These are phyloP conservation scores for Paraglomus brasilianum DNA, from an alignment of 192 early-diverging fungal genomes.

Conservation along the genomic window DNA sequence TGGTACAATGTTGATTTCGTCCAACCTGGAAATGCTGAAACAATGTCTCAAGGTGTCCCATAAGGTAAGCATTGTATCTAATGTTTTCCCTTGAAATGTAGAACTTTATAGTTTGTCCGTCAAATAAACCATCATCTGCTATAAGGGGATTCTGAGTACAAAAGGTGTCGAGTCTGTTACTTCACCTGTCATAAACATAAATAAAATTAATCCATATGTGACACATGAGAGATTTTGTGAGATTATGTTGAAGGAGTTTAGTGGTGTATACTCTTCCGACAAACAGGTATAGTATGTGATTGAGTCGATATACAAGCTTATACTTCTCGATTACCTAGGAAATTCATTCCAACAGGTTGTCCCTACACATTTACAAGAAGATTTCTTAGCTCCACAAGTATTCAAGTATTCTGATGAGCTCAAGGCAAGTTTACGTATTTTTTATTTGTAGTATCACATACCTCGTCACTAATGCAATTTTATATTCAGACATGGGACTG, in stretches of 20 bases:
- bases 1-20: slow-evolving; percentile 97
- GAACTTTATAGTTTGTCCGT: background rate
- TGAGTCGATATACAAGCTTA: background rate
- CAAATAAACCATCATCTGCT: slow-evolving; percentile 7
- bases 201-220: slow-evolving; percentile 77
- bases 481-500: slow-evolving; percentile 79
- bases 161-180: slow-evolving; percentile 91
- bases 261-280: slow-evolving; percentile 47
- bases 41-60: slow-evolving; percentile 35
- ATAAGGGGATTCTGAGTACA: slow-evolving; percentile 62
- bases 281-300: background rate
- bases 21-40: slow-evolving; percentile 59
- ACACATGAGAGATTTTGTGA: slow-evolving; percentile 84
- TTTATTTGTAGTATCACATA: background rate
- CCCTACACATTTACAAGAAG: slow-evolving; percentile 3
- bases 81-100: slow-evolving; percentile 8
- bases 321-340: background rate
- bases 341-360: background rate
- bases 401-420: slow-evolving; percentile 22
- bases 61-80: slow-evolving; percentile 9
- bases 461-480: slow-evolving; percentile 36
- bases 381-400: slow-evolving; percentile 22
- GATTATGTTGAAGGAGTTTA: slow-evolving; percentile 71
- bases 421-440: slow-evolving; percentile 28
- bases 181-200: slow-evolving; percentile 81